phyloP scores from a whole-genome alignment of 257 asterid genomes.

The Gentiana macrophylla region DNA sequence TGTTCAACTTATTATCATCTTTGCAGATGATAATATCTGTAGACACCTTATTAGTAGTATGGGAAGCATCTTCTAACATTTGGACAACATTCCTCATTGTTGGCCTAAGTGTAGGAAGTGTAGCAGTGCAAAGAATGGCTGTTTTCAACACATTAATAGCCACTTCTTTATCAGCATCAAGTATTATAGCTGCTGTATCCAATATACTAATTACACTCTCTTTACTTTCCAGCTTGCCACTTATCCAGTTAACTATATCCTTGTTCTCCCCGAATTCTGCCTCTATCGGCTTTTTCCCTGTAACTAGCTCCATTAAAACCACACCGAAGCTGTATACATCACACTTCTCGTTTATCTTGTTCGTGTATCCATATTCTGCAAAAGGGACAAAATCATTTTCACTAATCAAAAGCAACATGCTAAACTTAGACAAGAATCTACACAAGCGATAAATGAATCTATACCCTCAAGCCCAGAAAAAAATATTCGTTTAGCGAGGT shows the following conservation, averaged over 20 bases:
- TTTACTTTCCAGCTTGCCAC: conserved; percentile 47
- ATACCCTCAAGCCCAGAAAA: no score
- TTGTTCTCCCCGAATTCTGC: conserved; percentile 63
- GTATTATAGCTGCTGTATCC: conserved; percentile 33
- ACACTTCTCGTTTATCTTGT: conserved; percentile 70
- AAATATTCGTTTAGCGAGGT: no score
- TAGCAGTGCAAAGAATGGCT: conserved; percentile 74
- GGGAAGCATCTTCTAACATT: conserved; percentile 55
- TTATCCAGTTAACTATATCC: conserved; percentile 74
- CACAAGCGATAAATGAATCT: no score
- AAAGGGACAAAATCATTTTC: not conserved
- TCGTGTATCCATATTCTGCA: conserved; percentile 76
- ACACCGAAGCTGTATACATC: conserved; percentile 92
- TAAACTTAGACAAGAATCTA: not conserved
- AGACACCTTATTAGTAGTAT: conserved; percentile 33
- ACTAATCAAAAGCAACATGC: conserved; percentile 4
- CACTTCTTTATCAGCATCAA: conserved; percentile 39
- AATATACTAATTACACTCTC: conserved; percentile 52
- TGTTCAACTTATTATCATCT: conserved; percentile 23
- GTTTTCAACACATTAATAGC: conserved; percentile 61
- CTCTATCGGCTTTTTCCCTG: conserved; percentile 83
- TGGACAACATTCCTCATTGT: conserved; percentile 81
- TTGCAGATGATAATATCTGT: conserved; percentile 34
- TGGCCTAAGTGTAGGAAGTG: conserved; percentile 67
- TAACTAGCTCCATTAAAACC: conserved; percentile 83